A percentile compares a stretch with the other conserved stretches of the same genome.
phyloP scores from a whole-genome alignment of 1,139 yeast genomes.

The Sugiyamaella japonica region DNA sequence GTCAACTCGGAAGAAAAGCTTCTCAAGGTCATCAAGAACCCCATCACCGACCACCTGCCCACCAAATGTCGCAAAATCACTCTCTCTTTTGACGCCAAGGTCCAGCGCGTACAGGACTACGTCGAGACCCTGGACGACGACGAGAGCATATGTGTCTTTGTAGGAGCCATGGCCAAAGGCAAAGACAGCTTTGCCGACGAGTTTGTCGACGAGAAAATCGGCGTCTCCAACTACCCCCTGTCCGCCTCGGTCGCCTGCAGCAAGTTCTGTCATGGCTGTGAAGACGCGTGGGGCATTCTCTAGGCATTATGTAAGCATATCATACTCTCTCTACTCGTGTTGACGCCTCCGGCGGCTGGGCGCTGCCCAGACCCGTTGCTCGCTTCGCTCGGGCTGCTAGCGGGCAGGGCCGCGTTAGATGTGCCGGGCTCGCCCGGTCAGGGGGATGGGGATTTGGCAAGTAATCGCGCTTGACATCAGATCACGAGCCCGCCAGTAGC shows the following conservation, averaged over 20 bases:
- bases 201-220: constrained; percentile 92
- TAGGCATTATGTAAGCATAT: constrained; percentile 32
- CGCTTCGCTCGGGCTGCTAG: constrained; percentile 1
- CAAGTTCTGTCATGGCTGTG: constrained; percentile 97
- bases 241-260: constrained; percentile 98
- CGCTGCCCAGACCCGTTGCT: constrained; percentile 12
- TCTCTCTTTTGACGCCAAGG: constrained; percentile 89
- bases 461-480: too few species aligned
- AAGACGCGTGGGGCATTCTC: constrained; percentile 91
- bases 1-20: constrained; percentile 94
- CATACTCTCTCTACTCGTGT: background rate
- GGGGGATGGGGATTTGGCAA: too few species aligned
- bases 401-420: too few species aligned
- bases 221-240: constrained; percentile 90
- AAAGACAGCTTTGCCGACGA: constrained; percentile 97
- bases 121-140: constrained; percentile 77
- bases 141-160: constrained; percentile 95
- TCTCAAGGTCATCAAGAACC: constrained; percentile 91
- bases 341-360: constrained; percentile 14
- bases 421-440: too few species aligned
- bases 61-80: constrained; percentile 94
- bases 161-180: constrained; percentile 99
- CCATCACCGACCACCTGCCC: constrained; percentile 94
- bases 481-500: too few species aligned
- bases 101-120: constrained; percentile 85